These are phyloP conservation scores for Leccinellum luteum DNA, from an alignment of 768 basidiomycete species.

Conservation along the genomic window DNA sequence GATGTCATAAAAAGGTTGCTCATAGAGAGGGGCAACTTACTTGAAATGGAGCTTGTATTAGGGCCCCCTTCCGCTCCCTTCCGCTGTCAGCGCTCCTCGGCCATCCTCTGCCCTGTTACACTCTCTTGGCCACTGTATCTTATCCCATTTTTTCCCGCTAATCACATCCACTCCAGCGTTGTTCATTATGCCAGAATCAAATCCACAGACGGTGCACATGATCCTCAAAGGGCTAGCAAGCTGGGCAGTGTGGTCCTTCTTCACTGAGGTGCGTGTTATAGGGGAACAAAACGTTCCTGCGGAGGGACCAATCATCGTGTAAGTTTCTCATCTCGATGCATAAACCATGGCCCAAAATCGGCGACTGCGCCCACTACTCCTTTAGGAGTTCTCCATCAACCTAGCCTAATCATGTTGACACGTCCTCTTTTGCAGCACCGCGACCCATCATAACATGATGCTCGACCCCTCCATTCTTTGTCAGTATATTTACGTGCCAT, in stretches of 20 bases:
- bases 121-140: constrained; percentile 2
- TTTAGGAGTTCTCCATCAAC: neutral
- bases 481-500: constrained; percentile 39
- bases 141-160: constrained; percentile 12
- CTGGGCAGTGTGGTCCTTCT: constrained; percentile 82
- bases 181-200: constrained; percentile 28
- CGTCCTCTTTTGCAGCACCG: constrained; percentile 47
- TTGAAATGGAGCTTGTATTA: constrained; percentile 9
- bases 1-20: neutral
- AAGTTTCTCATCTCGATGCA: constrained; percentile 33
- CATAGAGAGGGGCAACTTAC: neutral
- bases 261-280: constrained; percentile 81
- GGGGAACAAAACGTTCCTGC: constrained; percentile 86
- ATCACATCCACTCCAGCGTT: neutral
- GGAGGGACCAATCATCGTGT: constrained; percentile 93
- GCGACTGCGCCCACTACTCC: constrained; percentile 1
- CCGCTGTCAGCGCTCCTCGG: neutral
- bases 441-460: constrained; percentile 95
- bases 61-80: no score
- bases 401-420: constrained; percentile 11
- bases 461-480: constrained; percentile 82
- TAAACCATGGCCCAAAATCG: neutral
- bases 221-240: constrained; percentile 68
- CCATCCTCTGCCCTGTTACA: neutral
- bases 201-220: constrained; percentile 55